These are phyloP conservation scores for Vigna trinervia DNA, from an alignment of 306 rosid genomes.

Conservation along the genomic window DNA sequence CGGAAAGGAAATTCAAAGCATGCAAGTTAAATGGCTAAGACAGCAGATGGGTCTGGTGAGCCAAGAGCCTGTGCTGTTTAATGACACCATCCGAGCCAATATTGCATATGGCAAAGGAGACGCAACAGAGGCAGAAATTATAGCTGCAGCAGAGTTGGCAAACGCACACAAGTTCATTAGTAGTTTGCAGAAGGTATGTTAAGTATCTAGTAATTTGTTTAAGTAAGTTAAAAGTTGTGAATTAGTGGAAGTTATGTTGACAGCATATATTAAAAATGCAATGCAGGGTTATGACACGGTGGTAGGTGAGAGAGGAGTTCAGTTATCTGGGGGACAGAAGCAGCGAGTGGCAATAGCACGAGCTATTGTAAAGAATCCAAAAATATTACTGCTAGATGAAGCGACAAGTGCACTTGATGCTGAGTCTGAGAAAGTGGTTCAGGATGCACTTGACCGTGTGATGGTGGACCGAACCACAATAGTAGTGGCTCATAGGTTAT, in stretches of 20 bases:
- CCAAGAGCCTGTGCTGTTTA: constrained; percentile 80
- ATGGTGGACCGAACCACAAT: constrained; percentile 68
- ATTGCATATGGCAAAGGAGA: constrained; percentile 72
- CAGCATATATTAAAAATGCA: constrained; percentile 29
- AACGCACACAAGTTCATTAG: constrained; percentile 72
- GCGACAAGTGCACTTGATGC: constrained; percentile 93
- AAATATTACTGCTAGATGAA: constrained; percentile 71
- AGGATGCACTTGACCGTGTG: constrained; percentile 73
- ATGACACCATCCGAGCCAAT: constrained; percentile 77
- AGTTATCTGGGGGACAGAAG: constrained; percentile 84
- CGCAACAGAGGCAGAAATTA: constrained; percentile 66
- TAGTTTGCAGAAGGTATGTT: constrained; percentile 63
- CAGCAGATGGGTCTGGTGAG: constrained; percentile 82
- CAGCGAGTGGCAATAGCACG: constrained; percentile 83
- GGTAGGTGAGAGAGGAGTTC: constrained; percentile 76
- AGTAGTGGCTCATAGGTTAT: constrained; percentile 73
- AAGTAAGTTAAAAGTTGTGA: constrained; percentile 12
- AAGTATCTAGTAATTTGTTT: background rate
- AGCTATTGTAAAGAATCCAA: constrained; percentile 72
- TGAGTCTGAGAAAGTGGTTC: constrained; percentile 77
- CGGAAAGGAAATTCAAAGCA: constrained; percentile 56
- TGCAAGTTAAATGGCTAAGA: constrained; percentile 81
- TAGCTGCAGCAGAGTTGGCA: constrained; percentile 66
- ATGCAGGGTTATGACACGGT: constrained; percentile 70
- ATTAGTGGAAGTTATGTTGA: background rate